Base-by-base conservation (phyloP, 108 stramenopile species). In the Nannochloropsis salina region DNA sequence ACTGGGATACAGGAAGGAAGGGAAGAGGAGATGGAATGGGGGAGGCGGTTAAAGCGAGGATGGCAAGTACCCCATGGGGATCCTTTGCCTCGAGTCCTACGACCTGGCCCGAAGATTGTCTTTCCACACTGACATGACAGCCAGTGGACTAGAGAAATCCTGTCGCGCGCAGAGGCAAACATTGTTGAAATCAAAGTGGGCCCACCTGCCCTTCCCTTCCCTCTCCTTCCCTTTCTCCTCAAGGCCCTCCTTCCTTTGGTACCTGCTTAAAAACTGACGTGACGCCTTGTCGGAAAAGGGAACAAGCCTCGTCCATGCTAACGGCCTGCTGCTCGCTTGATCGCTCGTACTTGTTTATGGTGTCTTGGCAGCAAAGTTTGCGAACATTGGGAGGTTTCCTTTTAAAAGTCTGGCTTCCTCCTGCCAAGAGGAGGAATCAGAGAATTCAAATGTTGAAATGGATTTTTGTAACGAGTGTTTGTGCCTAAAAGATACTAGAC, bases 201-300 rank as follows among this genome's bases (percentile, higher is more conserved):
- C 31, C 31, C 31, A 31, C 31, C 31, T 31, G 31, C 31, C 31
- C 31, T 31, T 31, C 31, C 31, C 31, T 31, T 31, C 31, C 31
- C 61, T n/a, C 2, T 8, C 6, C 61, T 6, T 74, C 61, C 61
- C 8, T 8, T n/a, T n/a, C 61, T 15, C 61, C 61, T 74, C n/a
- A 15, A 15, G 2, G 15, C 61, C 61, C 61, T 74, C 61, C 61
- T n/a, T 74, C 61, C 61, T n/a, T 74, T 6, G 20, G 15, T n/a
- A 74, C 61, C 61, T 74, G 61, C 61, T n/a, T 74, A n/a, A 74
- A 74, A 15, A 74, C 61, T n/a, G 61, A 74, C n/a, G 61, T 74
- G 20, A 74, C 61, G 20, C 61, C 61, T n/a, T 74, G 61, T 4
- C 61, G 61, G n/a, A 74, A 74, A 15, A 74, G 6, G 15, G 61